Evolutionary conservation across 306 rosid genomes (phyloP), one percentile per base, ranked within the genome.

Genomic region (Pterocarpus santalinus): DNA sequence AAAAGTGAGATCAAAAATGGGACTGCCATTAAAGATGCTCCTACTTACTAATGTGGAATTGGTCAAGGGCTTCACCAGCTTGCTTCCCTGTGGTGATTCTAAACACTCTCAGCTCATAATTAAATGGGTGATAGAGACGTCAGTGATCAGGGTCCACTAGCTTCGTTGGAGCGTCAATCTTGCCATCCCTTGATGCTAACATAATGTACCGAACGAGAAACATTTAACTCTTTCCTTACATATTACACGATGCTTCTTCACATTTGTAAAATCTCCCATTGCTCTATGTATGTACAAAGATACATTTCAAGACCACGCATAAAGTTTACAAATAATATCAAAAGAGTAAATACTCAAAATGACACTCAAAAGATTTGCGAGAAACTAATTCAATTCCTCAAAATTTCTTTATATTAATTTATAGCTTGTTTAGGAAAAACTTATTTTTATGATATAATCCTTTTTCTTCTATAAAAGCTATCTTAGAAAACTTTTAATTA

Each of bases 241-340:
- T 49, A 63, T 65, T 2, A 86, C 89, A 64, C 81, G 71, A 22
- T 86, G 91, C 77, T 32, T 86, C 77, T 32, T 86, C 75, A 78
- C 81, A 41, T 71, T 83, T 22, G 77, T 52, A 38, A 38, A 83
- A 57, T 49, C 87, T 86, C 51, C 83, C 88, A 30, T 86, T 88
- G 86, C 88, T 84, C 88, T 88, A 84, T 16, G 41, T 89, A 83
- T 88, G 86, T 30, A 86, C 89, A 47, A 85, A 89, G n/a, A 49
- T 46, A 69, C 13, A 63, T 63, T 63, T 12, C 22, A 63, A 63
- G 22, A 12, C 10, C 8, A 33, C 14, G 9, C 1, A 33, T 62
- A 12, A 33, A 62, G 16, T 62, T 6, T 62, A 12, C 32, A 17
- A 57, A 7, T 53, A 22, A 22, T 22, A 22, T 22, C 28, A 22